Base-by-base conservation (phyloP, 1,284 basidiomycete species). In the Ganoderma sinense region DNA sequence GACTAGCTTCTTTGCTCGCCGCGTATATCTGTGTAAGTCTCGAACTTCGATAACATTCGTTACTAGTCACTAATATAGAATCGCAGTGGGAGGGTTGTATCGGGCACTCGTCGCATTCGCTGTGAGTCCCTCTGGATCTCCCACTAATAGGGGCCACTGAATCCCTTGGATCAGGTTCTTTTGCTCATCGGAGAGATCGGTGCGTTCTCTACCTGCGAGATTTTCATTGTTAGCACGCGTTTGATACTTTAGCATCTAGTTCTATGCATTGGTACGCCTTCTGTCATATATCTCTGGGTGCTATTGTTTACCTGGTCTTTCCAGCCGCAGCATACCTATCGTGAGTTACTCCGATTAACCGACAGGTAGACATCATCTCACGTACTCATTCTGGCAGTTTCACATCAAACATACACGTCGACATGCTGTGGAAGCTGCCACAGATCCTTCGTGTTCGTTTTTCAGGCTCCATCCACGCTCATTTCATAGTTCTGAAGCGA, bases 1-100 rank as follows among this genome's bases (percentile, higher is more conserved):
- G 5, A 26, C n/a, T 20, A 60, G 58, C 7, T 60, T 60, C 58
- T 60, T 60, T 40, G 58, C 58, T 6, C 58, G 58, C 8, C 58
- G 58, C 1, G 58, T 60, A 10, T 60, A 26, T 26, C 39, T 60
- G 18, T 41, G 58, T 60, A 60, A 39, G 58, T 41, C 16, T 39
- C 4, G 8, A 18, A 59, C 31, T 39, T n/a, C 8, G 5, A 10
- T 20, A 3, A 6, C 14, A 26, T 41, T 40, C 14, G n/a, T n/a
- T n/a, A 11, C 7, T 10, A 3, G n/a, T 36, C 10, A 26, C 33
- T 55, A 8, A 40, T 26, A 18, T 13, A n/a, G 31, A 20, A 18
- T 11, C 1, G 7, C 10, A 60, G 58, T 60, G 39, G 58, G 58
- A 3, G 13, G 36, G 5, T 23, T 14, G n/a, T 60, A 60, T 41